Percentiles rank a stretch among this genome's conserved stretches.
These are phyloP conservation scores for Oryza meyeriana DNA, from an alignment of 176 grass and related monocot species.

Conservation along the genomic window DNA sequence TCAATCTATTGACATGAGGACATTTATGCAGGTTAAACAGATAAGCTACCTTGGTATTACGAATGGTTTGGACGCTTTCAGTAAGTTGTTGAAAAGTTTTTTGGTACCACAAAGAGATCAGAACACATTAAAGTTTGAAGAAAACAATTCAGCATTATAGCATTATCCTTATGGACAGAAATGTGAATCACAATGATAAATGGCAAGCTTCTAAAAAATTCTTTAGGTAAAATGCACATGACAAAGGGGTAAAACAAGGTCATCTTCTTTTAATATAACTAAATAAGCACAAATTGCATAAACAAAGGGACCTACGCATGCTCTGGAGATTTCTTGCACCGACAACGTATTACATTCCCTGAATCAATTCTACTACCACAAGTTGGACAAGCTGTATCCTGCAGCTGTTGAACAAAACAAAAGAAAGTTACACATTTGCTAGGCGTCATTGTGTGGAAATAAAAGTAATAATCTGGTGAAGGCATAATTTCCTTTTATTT, in stretches of 20 bases:
- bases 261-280: background rate
- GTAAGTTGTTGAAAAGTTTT: background rate
- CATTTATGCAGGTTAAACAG: background rate
- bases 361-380: slow-evolving; percentile 1
- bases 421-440: background rate
- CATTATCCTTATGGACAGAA: background rate
- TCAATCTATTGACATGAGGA: background rate
- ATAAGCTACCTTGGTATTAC: background rate
- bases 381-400: slow-evolving; percentile 34
- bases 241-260: background rate
- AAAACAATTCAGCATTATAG: background rate
- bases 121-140: background rate
- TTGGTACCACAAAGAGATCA: background rate
- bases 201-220: background rate
- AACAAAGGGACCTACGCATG: slow-evolving; percentile 32
- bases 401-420: slow-evolving; percentile 26
- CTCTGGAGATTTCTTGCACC: slow-evolving; percentile 31
- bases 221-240: background rate
- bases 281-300: slow-evolving; percentile 11
- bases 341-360: background rate
- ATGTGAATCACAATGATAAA: slow-evolving; percentile 1
- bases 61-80: background rate
- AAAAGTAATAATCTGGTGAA: background rate
- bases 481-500: background rate
- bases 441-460: background rate